Evolutionary conservation across 768 basidiomycete genomes (phyloP).

Genomic region (Zangia roseola): DNA sequence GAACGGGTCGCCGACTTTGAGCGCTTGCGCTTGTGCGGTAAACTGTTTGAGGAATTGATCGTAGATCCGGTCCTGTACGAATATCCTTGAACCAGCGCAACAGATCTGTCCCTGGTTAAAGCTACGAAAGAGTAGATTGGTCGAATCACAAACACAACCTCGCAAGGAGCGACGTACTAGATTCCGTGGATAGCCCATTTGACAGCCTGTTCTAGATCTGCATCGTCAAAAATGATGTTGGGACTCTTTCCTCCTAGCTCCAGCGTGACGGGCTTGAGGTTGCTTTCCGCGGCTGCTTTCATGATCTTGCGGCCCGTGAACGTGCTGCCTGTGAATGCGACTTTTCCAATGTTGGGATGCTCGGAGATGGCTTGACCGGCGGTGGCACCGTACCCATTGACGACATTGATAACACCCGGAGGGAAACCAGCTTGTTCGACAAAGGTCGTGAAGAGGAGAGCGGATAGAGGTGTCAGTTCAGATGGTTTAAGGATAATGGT

Average conservation of each 20-base stretch:
- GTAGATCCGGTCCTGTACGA: constrained; percentile 76
- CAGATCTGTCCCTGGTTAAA: constrained; percentile 78
- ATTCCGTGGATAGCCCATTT: constrained; percentile 72
- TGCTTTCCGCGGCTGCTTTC: constrained; percentile 75
- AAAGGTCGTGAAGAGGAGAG: constrained; percentile 51
- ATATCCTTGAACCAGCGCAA: constrained; percentile 79
- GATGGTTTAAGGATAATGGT: constrained; percentile 79
- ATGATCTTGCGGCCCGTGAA: constrained; percentile 75
- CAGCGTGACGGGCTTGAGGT: constrained; percentile 72
- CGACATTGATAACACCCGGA: constrained; percentile 72
- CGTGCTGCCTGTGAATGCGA: constrained; percentile 87
- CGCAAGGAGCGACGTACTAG: constrained; percentile 49
- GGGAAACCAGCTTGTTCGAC: constrained; percentile 73
- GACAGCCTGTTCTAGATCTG: constrained; percentile 53
- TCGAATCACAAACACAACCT: background rate
- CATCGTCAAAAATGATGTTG: constrained; percentile 48
- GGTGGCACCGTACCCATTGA: constrained; percentile 71
- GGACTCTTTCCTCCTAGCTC: constrained; percentile 56
- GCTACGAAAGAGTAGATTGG: constrained; percentile 36
- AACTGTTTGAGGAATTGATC: constrained; percentile 69
- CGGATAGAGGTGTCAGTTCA: constrained; percentile 72
- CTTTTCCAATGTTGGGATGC: constrained; percentile 64
- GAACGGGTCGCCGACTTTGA: constrained; percentile 78
- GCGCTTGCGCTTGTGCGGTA: constrained; percentile 47
- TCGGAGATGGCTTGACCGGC: constrained; percentile 71